These are phyloP conservation scores for Daldinia vernicosa DNA, from an alignment of 495 filamentous ascomycete genomes.

Conservation along the genomic window DNA sequence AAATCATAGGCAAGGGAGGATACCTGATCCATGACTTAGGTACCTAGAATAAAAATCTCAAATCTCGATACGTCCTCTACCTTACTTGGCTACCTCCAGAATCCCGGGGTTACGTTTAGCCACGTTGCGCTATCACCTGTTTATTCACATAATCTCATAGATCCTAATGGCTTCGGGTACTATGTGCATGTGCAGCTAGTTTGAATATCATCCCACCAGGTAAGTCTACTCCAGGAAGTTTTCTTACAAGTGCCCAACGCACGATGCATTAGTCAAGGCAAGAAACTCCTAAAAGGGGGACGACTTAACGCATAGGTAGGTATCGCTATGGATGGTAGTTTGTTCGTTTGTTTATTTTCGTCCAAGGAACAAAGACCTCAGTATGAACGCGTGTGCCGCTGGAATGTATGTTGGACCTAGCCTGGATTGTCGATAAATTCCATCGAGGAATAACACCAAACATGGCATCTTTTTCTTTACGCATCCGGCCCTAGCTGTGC, in stretches of 20 bases:
- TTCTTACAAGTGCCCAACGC: not conserved
- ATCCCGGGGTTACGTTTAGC: too few species aligned
- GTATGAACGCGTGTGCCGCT: constrained; percentile 13
- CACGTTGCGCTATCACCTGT: not conserved
- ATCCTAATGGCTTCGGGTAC: not conserved
- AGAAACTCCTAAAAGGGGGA: not conserved
- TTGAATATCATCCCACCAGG: not conserved
- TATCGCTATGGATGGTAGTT: not conserved
- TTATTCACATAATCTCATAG: not conserved
- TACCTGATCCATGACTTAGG: not conserved
- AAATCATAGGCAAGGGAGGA: not conserved
- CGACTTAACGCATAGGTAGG: not conserved
- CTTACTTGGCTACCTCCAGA: not conserved
- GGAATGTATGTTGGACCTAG: constrained; percentile 18
- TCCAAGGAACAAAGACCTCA: not conserved
- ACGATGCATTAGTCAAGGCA: not conserved
- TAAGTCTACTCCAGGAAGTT: not conserved
- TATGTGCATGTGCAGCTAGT: not conserved
- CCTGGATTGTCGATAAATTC: constrained; percentile 26
- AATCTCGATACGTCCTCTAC: not conserved
- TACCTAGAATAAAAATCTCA: not conserved
- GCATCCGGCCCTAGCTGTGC: not conserved
- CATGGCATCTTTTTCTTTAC: constrained; percentile 1
- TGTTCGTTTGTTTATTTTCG: constrained; percentile 12
- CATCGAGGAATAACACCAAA: constrained; percentile 11